Percentiles rank a stretch among this genome's conserved stretches.
Evolutionary conservation across 2,329 filamentous ascomycete genomes (phyloP).

Genomic region (Fusarium palustre): DNA sequence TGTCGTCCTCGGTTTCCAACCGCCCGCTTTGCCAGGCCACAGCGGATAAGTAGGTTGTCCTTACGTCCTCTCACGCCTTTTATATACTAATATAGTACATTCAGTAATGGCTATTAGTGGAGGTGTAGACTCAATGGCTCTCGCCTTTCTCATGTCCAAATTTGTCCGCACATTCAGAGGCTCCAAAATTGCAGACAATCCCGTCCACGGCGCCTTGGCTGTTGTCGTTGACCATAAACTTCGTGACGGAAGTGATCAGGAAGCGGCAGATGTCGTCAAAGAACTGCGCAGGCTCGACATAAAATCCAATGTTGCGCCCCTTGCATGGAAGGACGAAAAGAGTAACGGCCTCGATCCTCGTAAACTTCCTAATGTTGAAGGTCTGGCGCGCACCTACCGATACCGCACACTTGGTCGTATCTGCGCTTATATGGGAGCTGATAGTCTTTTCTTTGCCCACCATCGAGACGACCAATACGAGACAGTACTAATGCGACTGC

Average conservation of each 20-base stretch:
- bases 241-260: conserved; percentile 62
- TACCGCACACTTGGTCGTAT: conserved; percentile 76
- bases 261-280: conserved; percentile 62
- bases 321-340: conserved; percentile 62
- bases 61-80: background rate
- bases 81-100: background rate
- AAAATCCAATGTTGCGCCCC: conserved; percentile 40
- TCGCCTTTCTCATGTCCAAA: conserved; percentile 78
- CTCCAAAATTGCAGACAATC: conserved; percentile 60
- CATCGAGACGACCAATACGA: conserved; percentile 93
- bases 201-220: conserved; percentile 56
- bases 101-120: conserved; percentile 86
- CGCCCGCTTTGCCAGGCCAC: conserved; percentile 50
- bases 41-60: conserved; percentile 57
- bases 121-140: conserved; percentile 97
- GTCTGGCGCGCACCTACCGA: conserved; percentile 76
- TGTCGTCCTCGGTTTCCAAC: conserved; percentile 63
- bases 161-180: conserved; percentile 51
- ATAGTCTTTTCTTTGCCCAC: conserved; percentile 81
- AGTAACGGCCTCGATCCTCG: conserved; percentile 49
- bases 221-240: conserved; percentile 70
- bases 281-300: conserved; percentile 56
- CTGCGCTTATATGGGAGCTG: conserved; percentile 65
- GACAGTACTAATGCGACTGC: conserved; percentile 83
- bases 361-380: conserved; percentile 76